Evolutionary conservation across 2,329 filamentous ascomycete species (phyloP).

Genomic region (Penicillium sp.): DNA sequence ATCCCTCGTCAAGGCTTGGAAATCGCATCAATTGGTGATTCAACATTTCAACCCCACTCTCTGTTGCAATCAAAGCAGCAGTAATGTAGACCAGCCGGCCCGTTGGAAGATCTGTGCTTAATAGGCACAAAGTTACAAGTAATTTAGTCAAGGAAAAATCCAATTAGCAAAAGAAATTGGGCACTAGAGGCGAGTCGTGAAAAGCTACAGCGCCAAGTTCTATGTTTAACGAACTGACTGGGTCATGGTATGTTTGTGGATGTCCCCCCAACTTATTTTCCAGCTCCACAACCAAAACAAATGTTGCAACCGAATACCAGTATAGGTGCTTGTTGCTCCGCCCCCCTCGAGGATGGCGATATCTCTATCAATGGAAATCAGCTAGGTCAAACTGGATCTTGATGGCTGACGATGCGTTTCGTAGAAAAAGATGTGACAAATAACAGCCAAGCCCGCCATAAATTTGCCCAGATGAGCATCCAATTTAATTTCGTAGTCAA

Average conservation of each 20-base stretch:
- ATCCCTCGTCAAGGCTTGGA: not conserved
- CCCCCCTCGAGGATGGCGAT: not conserved
- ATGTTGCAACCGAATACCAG: not conserved
- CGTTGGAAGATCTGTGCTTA: not conserved
- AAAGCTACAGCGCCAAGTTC: constrained; percentile 2
- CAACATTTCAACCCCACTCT: not conserved
- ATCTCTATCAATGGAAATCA: not conserved
- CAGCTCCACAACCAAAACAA: not conserved
- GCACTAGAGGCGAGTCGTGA: not conserved
- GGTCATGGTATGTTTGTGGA: not conserved
- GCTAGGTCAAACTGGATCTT: not conserved
- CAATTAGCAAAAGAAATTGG: not conserved
- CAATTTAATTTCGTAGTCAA: not conserved
- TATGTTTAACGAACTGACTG: not conserved
- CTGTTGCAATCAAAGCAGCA: not conserved
- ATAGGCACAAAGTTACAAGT: not conserved
- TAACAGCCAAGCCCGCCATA: not conserved
- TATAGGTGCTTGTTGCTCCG: not conserved
- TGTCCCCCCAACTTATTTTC: not conserved
- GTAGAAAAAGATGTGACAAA: not conserved
- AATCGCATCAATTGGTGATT: not conserved
- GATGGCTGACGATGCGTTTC: not conserved
- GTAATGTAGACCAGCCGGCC: not conserved
- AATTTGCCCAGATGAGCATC: not conserved
- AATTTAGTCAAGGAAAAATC: not conserved